Conservation (phyloP, 805 yeast genomes). For the Clavispora carvajalis region DNA sequence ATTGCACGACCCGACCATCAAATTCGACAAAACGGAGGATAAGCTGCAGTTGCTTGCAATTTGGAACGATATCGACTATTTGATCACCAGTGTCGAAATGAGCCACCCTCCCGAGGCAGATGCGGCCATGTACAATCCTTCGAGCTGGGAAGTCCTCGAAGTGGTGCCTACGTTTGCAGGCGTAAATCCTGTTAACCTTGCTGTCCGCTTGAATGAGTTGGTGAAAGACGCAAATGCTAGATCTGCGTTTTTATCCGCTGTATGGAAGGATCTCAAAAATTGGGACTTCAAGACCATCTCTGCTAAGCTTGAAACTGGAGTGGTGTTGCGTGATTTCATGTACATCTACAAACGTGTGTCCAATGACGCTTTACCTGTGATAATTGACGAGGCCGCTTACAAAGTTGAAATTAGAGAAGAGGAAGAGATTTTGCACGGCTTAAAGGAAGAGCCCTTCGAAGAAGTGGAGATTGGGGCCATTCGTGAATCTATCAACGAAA, state of each 20-base stretch:
- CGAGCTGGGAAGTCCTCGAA: constrained; percentile 18
- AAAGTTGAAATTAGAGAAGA: constrained; percentile 1
- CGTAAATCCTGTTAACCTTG: constrained; percentile 10
- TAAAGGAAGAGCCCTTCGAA: constrained; percentile 3
- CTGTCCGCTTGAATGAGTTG: constrained; percentile 1
- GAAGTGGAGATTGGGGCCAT: constrained; percentile 16
- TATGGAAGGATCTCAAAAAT: constrained; percentile 5
- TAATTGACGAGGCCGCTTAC: neutral
- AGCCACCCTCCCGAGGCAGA: constrained; percentile 4
- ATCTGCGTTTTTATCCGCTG: neutral
- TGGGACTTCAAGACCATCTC: constrained; percentile 5
- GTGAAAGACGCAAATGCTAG: constrained; percentile 1
- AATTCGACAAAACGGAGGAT: constrained; percentile 79
- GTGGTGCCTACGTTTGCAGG: constrained; percentile 17
- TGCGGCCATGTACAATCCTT: constrained; percentile 7
- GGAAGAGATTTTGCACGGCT: constrained; percentile 5
- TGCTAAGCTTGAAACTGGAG: neutral
- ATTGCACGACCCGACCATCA: constrained; percentile 29
- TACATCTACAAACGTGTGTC: constrained; percentile 25
- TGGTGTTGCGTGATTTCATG: constrained; percentile 18
- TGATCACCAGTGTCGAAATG: constrained; percentile 25
- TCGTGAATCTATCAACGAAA: constrained; percentile 17
- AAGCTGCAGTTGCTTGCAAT: constrained; percentile 22
- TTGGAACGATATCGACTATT: constrained; percentile 27
- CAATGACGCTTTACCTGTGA: neutral